A percentile compares a stretch with the other conserved stretches of the same genome.
These are phyloP conservation scores for Naegleria fowleri DNA, from an alignment of 208 protist genomes.

Conservation along the genomic window DNA sequence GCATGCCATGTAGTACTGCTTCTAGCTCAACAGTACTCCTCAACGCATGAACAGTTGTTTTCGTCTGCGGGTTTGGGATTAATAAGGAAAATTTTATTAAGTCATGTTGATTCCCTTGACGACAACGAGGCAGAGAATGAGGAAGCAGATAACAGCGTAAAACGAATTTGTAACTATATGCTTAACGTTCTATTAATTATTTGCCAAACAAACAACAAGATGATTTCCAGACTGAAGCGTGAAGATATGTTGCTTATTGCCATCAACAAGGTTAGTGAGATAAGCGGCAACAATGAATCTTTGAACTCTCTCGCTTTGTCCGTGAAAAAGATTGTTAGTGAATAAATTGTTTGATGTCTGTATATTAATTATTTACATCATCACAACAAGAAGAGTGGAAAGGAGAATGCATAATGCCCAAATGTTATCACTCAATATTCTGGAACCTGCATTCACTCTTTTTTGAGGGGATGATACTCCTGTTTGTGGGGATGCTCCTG, in stretches of 20 bases:
- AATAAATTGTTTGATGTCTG: background rate
- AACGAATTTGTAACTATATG: background rate
- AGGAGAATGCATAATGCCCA: no score
- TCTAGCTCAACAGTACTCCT: conserved; percentile 3
- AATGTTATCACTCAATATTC: no score
- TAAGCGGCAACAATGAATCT: background rate
- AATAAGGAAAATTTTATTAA: background rate
- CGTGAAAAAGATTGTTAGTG: background rate
- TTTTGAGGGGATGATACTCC: no score
- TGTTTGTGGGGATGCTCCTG: no score
- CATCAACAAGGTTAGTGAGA: background rate
- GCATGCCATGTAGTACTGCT: background rate
- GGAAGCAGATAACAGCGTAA: background rate
- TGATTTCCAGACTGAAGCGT: background rate
- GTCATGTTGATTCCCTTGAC: background rate
- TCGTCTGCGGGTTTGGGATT: background rate
- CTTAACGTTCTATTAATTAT: background rate
- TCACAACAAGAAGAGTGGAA: no score
- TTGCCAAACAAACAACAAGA: background rate
- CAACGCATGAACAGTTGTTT: background rate
- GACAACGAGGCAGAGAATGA: background rate
- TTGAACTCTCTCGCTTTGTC: background rate
- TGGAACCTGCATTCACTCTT: no score
- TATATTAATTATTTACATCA: no score
- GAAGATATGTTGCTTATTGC: background rate